These are phyloP conservation scores for Artomyces pyxidatus DNA, from an alignment of 768 basidiomycete species.

Conservation along the genomic window DNA sequence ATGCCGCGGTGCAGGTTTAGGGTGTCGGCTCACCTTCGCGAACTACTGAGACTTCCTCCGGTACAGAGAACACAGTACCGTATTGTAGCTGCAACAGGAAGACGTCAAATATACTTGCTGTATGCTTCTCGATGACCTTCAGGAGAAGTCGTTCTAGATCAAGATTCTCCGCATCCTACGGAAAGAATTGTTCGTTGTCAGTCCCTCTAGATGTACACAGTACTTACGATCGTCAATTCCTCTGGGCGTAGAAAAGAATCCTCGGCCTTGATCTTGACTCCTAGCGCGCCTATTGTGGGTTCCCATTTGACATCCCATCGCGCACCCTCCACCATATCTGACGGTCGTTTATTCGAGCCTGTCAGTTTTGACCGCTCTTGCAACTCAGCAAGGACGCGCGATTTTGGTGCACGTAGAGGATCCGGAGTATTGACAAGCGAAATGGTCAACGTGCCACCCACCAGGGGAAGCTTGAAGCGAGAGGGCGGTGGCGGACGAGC, in stretches of 20 bases:
- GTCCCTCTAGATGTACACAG: not conserved
- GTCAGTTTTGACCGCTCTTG: slow-evolving; percentile 55
- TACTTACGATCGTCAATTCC: slow-evolving; percentile 50
- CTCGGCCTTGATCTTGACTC: slow-evolving; percentile 43
- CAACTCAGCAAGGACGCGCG: slow-evolving; percentile 50
- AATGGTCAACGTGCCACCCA: slow-evolving; percentile 70
- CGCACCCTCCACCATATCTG: slow-evolving; percentile 69
- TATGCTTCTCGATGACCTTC: slow-evolving; percentile 57
- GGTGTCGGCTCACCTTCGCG: slow-evolving; percentile 39
- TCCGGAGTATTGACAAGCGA: slow-evolving; percentile 54
- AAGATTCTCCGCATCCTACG: slow-evolving; percentile 55
- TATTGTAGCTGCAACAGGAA: slow-evolving; percentile 50
- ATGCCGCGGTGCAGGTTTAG: not conserved
- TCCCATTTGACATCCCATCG: slow-evolving; percentile 73
- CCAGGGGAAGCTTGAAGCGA: slow-evolving; percentile 41
- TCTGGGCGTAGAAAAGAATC: slow-evolving; percentile 35
- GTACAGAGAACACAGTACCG: slow-evolving; percentile 51
- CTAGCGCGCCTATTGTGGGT: slow-evolving; percentile 58
- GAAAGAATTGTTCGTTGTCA: not conserved
- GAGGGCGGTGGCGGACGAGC: slow-evolving; percentile 21
- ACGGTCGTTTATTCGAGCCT: slow-evolving; percentile 37
- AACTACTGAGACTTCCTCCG: slow-evolving; percentile 49
- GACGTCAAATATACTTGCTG: slow-evolving; percentile 47
- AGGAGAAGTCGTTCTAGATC: slow-evolving; percentile 68
- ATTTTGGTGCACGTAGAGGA: slow-evolving; percentile 45